These are phyloP conservation scores for Leptographium galeiforme DNA, from an alignment of 2,329 filamentous ascomycete species.

Conservation along the genomic window DNA sequence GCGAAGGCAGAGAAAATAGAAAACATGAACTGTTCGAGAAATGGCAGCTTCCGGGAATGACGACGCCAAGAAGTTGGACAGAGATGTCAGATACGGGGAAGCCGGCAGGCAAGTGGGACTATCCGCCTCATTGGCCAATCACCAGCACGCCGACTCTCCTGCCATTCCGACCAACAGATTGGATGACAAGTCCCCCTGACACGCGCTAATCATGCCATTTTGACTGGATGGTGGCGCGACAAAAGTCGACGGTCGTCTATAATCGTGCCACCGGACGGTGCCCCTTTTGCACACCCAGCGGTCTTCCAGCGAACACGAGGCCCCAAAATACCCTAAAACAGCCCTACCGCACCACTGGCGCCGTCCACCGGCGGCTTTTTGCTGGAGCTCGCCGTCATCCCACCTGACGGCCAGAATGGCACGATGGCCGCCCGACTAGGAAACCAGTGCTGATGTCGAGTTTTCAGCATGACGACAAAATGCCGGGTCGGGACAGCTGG, in stretches of 20 bases:
- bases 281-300: not conserved
- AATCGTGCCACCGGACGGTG: not conserved
- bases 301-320: not conserved
- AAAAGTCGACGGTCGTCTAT: not conserved
- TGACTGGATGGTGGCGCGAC: not conserved
- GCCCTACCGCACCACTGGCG: not conserved
- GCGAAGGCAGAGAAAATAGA: no score
- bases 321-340: not conserved
- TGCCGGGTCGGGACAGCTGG: not conserved
- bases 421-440: not conserved
- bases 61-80: not conserved
- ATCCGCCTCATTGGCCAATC: not conserved
- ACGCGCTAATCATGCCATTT: conserved; percentile 1
- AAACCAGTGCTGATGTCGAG: not conserved
- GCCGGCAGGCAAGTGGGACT: not conserved
- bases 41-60: no score
- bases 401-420: conserved; percentile 1
- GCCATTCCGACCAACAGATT: not conserved
- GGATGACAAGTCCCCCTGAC: not conserved
- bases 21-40: no score
- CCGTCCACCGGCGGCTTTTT: not conserved
- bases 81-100: not conserved
- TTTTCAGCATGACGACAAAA: not conserved
- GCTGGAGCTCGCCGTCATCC: not conserved
- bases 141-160: not conserved